These are phyloP conservation scores for Sclerotinia sclerotiorum DNA, from an alignment of 2,329 filamentous ascomycete genomes.

Conservation along the genomic window DNA sequence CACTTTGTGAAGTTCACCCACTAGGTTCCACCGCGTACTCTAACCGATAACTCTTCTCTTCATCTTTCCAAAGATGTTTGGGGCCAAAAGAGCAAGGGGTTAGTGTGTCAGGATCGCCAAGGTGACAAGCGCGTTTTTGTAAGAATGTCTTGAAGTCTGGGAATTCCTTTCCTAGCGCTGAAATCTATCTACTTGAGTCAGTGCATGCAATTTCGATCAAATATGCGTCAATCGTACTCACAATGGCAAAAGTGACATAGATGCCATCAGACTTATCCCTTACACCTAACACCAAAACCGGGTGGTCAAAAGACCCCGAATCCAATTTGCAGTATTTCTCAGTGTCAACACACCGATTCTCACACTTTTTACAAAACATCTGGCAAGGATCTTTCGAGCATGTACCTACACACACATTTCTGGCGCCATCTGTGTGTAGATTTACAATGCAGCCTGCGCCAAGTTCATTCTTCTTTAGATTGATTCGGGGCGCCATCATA, in stretches of 20 bases:
- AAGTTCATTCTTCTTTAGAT: not conserved
- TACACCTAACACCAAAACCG: not conserved
- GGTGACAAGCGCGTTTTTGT: not conserved
- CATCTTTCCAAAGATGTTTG: not conserved
- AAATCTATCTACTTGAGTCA: not conserved
- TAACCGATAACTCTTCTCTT: not conserved
- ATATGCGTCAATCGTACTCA: not conserved
- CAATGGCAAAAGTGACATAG: slow-evolving; percentile 6
- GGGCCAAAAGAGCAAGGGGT: not conserved
- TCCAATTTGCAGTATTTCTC: not conserved
- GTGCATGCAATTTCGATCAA: not conserved
- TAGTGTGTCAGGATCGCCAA: not conserved
- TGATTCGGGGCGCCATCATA: not conserved
- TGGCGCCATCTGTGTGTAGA: not conserved
- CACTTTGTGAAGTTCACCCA: not conserved
- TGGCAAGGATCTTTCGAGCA: not conserved
- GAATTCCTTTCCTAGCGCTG: not conserved
- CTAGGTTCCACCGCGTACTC: not conserved
- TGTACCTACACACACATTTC: not conserved
- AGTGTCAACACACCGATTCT: not conserved
- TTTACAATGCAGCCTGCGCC: not conserved
- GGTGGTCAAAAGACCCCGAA: not conserved
- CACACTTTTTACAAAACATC: not conserved
- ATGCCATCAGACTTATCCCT: not conserved
- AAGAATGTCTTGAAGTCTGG: not conserved